Percentiles rank a stretch among this genome's conserved stretches.
Evolutionary conservation across 2,329 filamentous ascomycete genomes (phyloP).

Genomic region (Rachicladosporium sp.): DNA sequence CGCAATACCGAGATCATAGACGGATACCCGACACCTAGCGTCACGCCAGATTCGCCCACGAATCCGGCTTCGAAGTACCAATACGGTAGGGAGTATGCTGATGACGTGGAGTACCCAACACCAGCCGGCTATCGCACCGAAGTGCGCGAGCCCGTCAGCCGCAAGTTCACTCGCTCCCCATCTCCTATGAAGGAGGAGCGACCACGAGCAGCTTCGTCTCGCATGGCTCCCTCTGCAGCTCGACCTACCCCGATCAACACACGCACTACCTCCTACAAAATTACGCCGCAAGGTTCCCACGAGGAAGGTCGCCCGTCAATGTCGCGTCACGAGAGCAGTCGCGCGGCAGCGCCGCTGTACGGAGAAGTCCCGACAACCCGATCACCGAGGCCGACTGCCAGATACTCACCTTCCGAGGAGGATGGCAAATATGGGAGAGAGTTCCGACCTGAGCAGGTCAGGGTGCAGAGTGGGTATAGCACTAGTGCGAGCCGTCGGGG

Average conservation of each 20-base stretch:
- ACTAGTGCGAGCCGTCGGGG: slow-evolving; percentile 4
- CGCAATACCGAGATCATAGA: slow-evolving; percentile 16
- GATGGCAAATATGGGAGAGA: slow-evolving; percentile 21
- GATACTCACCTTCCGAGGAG: slow-evolving; percentile 19
- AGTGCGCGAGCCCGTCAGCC: slow-evolving; percentile 9
- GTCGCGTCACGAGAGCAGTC: slow-evolving; percentile 8
- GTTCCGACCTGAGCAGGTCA: slow-evolving; percentile 26
- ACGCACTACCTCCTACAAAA: slow-evolving; percentile 18
- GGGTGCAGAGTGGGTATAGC: slow-evolving; percentile 16
- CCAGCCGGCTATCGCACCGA: slow-evolving; percentile 20
- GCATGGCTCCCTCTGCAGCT: slow-evolving; percentile 10
- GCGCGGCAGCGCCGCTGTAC: slow-evolving; percentile 1
- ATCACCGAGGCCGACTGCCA: slow-evolving; percentile 9
- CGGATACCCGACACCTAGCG: slow-evolving; percentile 15
- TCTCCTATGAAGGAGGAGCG: slow-evolving; percentile 13
- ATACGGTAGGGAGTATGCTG: slow-evolving; percentile 18
- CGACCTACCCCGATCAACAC: slow-evolving; percentile 10
- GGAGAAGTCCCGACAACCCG: slow-evolving; percentile 6
- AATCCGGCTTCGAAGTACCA: slow-evolving; percentile 10
- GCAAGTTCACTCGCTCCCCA: slow-evolving; percentile 16
- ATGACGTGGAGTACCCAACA: slow-evolving; percentile 20
- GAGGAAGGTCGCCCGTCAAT: slow-evolving; percentile 8
- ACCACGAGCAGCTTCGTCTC: slow-evolving; percentile 12
- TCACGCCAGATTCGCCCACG: slow-evolving; percentile 15
- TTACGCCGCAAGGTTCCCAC: slow-evolving; percentile 12